Evolutionary conservation across 2,329 filamentous ascomycete species (phyloP).

Genomic region (Pseudogymnoascus sp.): DNA sequence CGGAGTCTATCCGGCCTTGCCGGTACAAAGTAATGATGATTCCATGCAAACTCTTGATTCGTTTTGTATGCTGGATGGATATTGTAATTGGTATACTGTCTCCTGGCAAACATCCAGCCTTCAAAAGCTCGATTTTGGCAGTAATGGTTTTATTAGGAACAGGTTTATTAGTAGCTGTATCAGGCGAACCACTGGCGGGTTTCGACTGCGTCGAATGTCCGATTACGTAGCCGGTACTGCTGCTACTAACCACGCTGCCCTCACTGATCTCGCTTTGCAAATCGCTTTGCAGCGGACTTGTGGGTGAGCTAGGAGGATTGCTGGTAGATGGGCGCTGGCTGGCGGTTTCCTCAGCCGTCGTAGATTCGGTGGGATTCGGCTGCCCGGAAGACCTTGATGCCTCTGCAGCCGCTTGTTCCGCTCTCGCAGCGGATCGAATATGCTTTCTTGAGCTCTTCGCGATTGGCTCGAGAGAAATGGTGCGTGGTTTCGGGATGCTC

Average conservation of each 20-base stretch:
- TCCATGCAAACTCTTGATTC: constrained; percentile 82
- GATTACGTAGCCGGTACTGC: constrained; percentile 28
- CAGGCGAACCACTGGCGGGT: constrained; percentile 54
- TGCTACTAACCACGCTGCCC: constrained; percentile 45
- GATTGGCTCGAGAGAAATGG: constrained; percentile 82
- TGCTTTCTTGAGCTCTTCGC: constrained; percentile 61
- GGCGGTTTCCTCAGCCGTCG: constrained; percentile 26
- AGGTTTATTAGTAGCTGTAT: constrained; percentile 30
- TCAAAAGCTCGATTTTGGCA: constrained; percentile 73
- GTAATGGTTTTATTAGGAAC: constrained; percentile 73
- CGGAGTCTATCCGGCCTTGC: constrained; percentile 80
- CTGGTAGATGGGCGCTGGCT: constrained; percentile 29
- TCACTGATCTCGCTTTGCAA: constrained; percentile 62
- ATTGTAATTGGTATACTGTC: constrained; percentile 76
- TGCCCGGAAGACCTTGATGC: neutral
- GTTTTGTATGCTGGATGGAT: constrained; percentile 78
- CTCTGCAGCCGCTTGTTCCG: constrained; percentile 15
- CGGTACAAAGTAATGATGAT: constrained; percentile 90
- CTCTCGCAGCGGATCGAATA: constrained; percentile 33
- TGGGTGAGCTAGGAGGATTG: constrained; percentile 37
- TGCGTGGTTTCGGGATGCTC: constrained; percentile 64
- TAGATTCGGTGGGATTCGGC: constrained; percentile 16
- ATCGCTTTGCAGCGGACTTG: constrained; percentile 42
- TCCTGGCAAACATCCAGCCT: constrained; percentile 77
- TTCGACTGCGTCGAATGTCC: constrained; percentile 41